phyloP scores from a whole-genome alignment of 2,329 filamentous ascomycete species.

The Fusarium stilboides region DNA sequence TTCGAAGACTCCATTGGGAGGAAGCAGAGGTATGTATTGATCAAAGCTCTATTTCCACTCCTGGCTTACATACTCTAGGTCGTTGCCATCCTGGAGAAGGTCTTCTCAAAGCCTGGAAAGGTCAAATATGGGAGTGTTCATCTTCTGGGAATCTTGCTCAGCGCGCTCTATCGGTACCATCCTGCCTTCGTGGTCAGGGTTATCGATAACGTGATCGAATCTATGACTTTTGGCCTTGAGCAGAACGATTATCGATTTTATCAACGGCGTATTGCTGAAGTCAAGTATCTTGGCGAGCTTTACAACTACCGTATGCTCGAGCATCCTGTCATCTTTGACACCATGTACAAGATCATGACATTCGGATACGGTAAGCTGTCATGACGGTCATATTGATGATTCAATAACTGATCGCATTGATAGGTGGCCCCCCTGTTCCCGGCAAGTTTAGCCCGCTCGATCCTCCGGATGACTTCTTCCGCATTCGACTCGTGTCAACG shows the following conservation, averaged over 20 bases:
- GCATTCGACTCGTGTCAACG: slow-evolving; percentile 90
- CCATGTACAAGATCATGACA: slow-evolving; percentile 92
- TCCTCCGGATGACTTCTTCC: slow-evolving; percentile 94
- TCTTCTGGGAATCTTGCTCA: slow-evolving; percentile 89
- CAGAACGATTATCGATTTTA: slow-evolving; percentile 98
- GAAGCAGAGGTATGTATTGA: slow-evolving; percentile 78
- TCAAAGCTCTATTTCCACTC: too few species aligned
- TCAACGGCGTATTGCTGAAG: slow-evolving; percentile 92
- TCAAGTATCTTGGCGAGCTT: slow-evolving; percentile 95
- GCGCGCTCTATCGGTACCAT: slow-evolving; percentile 92
- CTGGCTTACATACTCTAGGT: slow-evolving; percentile 62
- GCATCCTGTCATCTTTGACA: slow-evolving; percentile 94
- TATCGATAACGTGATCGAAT: slow-evolving; percentile 92
- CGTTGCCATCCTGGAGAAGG: slow-evolving; percentile 84
- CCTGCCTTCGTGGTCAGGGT: slow-evolving; percentile 91
- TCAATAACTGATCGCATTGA: slow-evolving; percentile 29
- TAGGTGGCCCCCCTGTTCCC: slow-evolving; percentile 84
- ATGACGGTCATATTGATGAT: background rate
- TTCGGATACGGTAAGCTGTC: slow-evolving; percentile 81
- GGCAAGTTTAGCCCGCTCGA: slow-evolving; percentile 85
- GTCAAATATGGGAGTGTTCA: slow-evolving; percentile 98
- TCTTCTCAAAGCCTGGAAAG: slow-evolving; percentile 96
- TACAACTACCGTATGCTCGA: slow-evolving; percentile 99
- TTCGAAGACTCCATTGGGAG: slow-evolving; percentile 97
- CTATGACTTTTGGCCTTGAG: slow-evolving; percentile 89